A percentile compares a stretch with the other conserved stretches of the same genome.
Conservation (phyloP, 2,329 filamentous ascomycete species). For the Acephala macrosclerotiorum region DNA sequence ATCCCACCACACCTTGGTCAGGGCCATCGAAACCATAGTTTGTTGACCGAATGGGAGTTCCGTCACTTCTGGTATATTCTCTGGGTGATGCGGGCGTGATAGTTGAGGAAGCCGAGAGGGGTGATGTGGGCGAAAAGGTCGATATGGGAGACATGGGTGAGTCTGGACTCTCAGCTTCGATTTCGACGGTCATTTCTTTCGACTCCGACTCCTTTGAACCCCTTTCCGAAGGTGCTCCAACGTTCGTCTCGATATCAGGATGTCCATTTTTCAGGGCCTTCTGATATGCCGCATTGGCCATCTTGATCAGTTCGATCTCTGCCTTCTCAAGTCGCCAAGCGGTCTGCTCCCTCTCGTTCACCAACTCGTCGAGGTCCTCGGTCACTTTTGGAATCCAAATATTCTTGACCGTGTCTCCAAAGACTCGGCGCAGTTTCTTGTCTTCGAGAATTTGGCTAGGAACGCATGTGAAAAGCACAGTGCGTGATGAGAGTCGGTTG, state of each 20-base stretch:
- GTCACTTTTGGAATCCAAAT: conserved; percentile 69
- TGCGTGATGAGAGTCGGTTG: conserved; percentile 70
- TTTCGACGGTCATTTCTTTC: conserved; percentile 5
- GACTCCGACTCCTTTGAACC: conserved; percentile 8
- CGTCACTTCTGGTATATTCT: conserved; percentile 28
- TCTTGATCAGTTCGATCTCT: conserved; percentile 67
- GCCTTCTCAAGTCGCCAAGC: conserved; percentile 69
- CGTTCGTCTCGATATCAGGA: conserved; percentile 44
- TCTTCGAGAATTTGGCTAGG: conserved; percentile 65
- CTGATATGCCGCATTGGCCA: conserved; percentile 61
- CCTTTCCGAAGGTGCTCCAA: conserved; percentile 17
- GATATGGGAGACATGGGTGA: conserved; percentile 9
- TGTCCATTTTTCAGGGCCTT: conserved; percentile 60
- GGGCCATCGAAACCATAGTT: conserved; percentile 33
- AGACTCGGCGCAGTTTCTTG: conserved; percentile 63
- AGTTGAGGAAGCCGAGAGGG: not conserved
- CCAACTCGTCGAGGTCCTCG: conserved; percentile 64
- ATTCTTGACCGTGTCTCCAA: conserved; percentile 67
- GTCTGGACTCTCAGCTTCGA: conserved; percentile 8
- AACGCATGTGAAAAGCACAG: conserved; percentile 72
- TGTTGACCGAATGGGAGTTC: conserved; percentile 29
- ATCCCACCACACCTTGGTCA: conserved; percentile 44
- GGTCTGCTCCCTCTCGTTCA: conserved; percentile 63
- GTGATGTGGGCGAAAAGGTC: not conserved
- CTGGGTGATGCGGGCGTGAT: conserved; percentile 17